Conservation (phyloP, 305 asterid species). For the Fraxinus sp. region DNA sequence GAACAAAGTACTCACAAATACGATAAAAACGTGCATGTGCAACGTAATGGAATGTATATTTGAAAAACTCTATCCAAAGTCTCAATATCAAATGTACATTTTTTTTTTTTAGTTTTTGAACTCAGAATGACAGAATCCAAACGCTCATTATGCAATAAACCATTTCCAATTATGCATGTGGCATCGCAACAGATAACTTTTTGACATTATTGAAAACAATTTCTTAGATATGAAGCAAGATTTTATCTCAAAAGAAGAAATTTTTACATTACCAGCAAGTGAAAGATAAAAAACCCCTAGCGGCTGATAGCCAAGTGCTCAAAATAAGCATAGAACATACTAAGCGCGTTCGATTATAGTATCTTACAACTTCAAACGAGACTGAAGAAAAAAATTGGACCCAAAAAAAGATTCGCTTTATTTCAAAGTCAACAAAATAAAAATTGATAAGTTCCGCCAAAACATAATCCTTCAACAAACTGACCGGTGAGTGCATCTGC, state of each 20-base stretch:
- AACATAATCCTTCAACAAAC: neutral
- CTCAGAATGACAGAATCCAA: neutral
- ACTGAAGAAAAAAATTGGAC: conserved; percentile 20
- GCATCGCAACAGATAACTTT: neutral
- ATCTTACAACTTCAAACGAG: neutral
- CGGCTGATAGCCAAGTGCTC: conserved; percentile 24
- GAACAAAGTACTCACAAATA: neutral
- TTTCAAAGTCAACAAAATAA: conserved; percentile 24
- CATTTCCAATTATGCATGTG: neutral
- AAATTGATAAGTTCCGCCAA: neutral
- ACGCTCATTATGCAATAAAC: conserved; percentile 7
- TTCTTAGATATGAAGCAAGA: conserved; percentile 6
- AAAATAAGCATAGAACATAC: conserved; percentile 5
- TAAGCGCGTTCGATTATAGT: conserved; percentile 16
- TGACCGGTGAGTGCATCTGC: neutral
- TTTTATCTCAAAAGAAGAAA: conserved; percentile 3
- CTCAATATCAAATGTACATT: neutral
- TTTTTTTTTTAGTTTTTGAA: neutral
- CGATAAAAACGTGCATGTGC: neutral
- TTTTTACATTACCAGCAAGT: conserved; percentile 17
- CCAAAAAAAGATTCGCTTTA: conserved; percentile 5
- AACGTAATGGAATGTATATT: neutral
- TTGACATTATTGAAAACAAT: neutral
- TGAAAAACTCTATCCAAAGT: neutral
- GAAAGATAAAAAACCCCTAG: conserved; percentile 20